These are phyloP conservation scores for Malus hybrid DNA, from an alignment of 331 rosid species.

Conservation along the genomic window DNA sequence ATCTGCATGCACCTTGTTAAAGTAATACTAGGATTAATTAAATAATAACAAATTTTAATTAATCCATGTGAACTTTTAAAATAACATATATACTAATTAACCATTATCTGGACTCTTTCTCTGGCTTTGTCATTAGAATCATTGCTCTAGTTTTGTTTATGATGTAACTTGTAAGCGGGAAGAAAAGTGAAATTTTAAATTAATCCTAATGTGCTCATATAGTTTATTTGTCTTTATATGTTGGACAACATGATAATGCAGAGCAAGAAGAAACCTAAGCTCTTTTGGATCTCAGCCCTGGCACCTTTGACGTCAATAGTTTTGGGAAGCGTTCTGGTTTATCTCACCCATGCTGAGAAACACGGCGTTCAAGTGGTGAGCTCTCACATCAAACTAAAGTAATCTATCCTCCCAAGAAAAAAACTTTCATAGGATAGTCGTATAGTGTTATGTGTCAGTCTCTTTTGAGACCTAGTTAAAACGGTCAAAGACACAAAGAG, in stretches of 20 bases:
- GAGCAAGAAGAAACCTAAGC: constrained; percentile 76
- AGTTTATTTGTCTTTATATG: background rate
- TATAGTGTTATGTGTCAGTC: too few relatives aligned
- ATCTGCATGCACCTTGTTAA: background rate
- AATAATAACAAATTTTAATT: background rate
- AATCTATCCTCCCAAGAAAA: background rate
- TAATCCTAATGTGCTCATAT: background rate
- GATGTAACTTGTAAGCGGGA: background rate
- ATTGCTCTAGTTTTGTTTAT: background rate
- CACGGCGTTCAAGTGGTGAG: constrained; percentile 94
- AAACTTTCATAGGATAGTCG: background rate
- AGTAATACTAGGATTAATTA: background rate
- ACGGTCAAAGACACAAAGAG: background rate
- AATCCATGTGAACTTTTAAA: background rate
- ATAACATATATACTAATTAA: background rate
- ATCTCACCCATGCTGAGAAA: constrained; percentile 76
- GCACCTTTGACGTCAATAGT: constrained; percentile 78
- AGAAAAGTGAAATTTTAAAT: background rate
- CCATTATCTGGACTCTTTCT: background rate
- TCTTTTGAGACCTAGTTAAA: background rate
- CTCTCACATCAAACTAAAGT: background rate
- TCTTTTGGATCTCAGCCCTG: constrained; percentile 91
- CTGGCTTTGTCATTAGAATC: background rate
- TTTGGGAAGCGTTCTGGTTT: constrained; percentile 76
- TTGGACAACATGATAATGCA: constrained; percentile 22